Base-by-base conservation (phyloP, 345 rosid species). In the Salix dunnii region DNA sequence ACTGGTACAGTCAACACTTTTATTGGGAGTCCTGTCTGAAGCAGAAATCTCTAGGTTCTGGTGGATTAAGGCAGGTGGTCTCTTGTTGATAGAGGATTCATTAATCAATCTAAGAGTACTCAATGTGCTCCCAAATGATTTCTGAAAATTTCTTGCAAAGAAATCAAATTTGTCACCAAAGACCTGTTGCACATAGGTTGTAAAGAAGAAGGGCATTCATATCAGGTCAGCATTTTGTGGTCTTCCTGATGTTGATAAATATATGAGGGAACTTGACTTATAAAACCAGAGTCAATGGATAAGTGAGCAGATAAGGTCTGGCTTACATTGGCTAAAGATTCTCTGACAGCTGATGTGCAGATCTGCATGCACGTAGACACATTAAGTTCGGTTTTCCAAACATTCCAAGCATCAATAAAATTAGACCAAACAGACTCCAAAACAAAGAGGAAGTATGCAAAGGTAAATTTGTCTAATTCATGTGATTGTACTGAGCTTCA, bases 321-420 rank as follows among this genome's bases (percentile, higher is more conserved):
- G 71, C 97, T 94, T 89, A 94, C 98, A 91, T 88, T 90, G 83
- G 90, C 89, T 84, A 96, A 84, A 65, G 98, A 91, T 87, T 92
- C 98, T 84, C 82, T 88, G 76, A 91, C 96, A 75, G 92, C 96
- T 2, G 90, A 86, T 78, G 93, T 83, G 81, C 97, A 96, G 35
- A 96, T 86, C 99, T 96, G 91, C 88, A 82, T 77, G 81, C 84
- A 79, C 74, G 83, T 3, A 63, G 4, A 65, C 16, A 64, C 43
- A 70, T 31, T 1, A 28, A 3, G 30, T 20, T 69, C 17, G 63
- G 63, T 70, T 25, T 38, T 21, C 58, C 51, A 23, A 68, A n/a
- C 17, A 70, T 51, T 49, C 40, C 46, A 49, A 49, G 49, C 35
- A 36, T 25, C 43, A 33, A 30, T 43, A 63, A 20, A 46, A 23